Evolutionary conservation across 345 rosid species (phyloP).

Genomic region (Turritis glabra): DNA sequence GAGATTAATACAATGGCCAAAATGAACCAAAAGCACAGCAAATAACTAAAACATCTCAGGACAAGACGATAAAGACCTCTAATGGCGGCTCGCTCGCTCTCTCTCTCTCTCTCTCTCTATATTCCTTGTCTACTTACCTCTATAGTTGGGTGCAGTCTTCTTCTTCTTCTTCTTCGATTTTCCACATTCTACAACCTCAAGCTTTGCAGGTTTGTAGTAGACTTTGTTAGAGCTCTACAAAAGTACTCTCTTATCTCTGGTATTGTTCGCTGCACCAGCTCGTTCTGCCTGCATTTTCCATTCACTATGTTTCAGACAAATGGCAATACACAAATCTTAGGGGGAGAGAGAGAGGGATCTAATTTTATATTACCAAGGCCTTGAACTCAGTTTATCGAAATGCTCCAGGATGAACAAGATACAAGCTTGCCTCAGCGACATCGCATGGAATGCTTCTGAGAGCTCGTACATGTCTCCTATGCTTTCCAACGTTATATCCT

Average conservation of each 20-base stretch:
- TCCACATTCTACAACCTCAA: slow-evolving; percentile 52
- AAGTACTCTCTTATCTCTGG: slow-evolving; percentile 85
- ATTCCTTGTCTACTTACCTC: slow-evolving; percentile 35
- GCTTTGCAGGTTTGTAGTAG: slow-evolving; percentile 55
- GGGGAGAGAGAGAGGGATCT: background rate
- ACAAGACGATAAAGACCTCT: slow-evolving; percentile 33
- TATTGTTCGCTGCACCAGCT: slow-evolving; percentile 67
- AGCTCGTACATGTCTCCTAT: slow-evolving; percentile 95
- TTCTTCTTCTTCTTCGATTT: slow-evolving; percentile 22
- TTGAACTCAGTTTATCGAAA: slow-evolving; percentile 74
- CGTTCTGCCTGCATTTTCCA: slow-evolving; percentile 56
- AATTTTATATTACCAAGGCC: slow-evolving; percentile 67
- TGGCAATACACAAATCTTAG: background rate
- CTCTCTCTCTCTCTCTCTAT: slow-evolving; percentile 7
- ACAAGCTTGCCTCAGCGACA: slow-evolving; percentile 87
- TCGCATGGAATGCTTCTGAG: slow-evolving; percentile 93
- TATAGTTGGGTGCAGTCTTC: slow-evolving; percentile 38
- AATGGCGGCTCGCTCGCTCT: slow-evolving; percentile 13
- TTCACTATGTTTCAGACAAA: slow-evolving; percentile 13
- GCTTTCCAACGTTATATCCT: slow-evolving; percentile 92
- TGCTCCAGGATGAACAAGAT: slow-evolving; percentile 90
- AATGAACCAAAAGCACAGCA: slow-evolving; percentile 21
- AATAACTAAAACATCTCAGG: slow-evolving; percentile 14
- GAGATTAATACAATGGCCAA: slow-evolving; percentile 23
- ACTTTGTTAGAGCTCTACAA: slow-evolving; percentile 64